phyloP scores from a whole-genome alignment of 2,329 filamentous ascomycete genomes.

The Dactylellina cionopaga region DNA sequence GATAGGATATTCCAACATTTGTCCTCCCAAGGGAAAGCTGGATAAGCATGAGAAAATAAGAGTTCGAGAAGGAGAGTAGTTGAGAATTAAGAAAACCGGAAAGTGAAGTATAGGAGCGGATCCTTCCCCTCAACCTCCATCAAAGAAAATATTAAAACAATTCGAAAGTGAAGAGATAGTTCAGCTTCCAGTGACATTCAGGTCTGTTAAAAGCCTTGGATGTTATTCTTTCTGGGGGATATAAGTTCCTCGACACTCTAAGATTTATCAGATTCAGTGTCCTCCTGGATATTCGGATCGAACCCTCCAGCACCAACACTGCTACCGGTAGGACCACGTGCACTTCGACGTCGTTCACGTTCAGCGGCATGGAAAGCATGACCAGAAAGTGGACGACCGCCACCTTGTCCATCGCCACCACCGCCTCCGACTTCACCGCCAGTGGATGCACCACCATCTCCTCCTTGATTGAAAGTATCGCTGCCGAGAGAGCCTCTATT shows the following conservation, averaged over 20 bases:
- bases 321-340: slow-evolving; percentile 34
- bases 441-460: background rate
- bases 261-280: slow-evolving; percentile 41
- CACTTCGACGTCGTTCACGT: background rate
- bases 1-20: slow-evolving; percentile 11
- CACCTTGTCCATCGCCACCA: background rate
- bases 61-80: too few relatives aligned
- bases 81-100: too few relatives aligned
- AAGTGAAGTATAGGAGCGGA: too few relatives aligned
- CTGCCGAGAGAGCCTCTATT: background rate
- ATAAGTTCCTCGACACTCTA: too few relatives aligned
- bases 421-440: background rate
- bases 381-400: background rate
- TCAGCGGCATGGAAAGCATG: background rate
- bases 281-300: slow-evolving; percentile 32
- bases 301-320: slow-evolving; percentile 46
- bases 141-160: too few relatives aligned
- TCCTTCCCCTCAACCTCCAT: too few relatives aligned
- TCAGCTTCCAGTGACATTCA: too few relatives aligned
- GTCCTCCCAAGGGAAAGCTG: background rate
- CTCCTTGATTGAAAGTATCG: background rate
- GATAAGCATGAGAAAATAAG: background rate
- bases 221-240: too few relatives aligned
- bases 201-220: too few relatives aligned
- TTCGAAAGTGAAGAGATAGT: too few relatives aligned